Evolutionary conservation across 2,329 filamentous ascomycete species (phyloP).

Genomic region (Sarocladium brachiariae): DNA sequence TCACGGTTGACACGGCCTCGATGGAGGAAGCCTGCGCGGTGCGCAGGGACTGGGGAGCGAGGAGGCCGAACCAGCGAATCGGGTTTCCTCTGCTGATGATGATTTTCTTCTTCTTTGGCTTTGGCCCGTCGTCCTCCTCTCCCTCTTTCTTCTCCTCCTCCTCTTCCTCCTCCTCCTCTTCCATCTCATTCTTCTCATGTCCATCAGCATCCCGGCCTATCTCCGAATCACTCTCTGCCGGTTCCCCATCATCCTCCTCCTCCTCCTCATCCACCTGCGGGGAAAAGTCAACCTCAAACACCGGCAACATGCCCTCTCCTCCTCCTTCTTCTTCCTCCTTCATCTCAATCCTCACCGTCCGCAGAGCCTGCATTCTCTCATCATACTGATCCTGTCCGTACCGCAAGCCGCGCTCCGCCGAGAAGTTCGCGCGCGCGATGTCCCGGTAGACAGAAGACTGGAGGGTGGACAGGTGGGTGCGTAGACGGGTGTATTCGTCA

Average conservation of each 20-base stretch:
- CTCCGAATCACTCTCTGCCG: constrained; percentile 12
- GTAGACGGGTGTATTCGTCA: constrained; percentile 58
- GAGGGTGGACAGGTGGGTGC: constrained; percentile 42
- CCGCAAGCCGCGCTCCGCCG: constrained; percentile 52
- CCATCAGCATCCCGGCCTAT: not conserved
- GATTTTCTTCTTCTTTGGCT: constrained; percentile 9
- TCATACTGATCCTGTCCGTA: constrained; percentile 70
- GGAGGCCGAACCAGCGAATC: constrained; percentile 49
- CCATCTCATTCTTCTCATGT: too few relatives aligned
- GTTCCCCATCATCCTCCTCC: constrained; percentile 12
- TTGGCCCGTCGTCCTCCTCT: constrained; percentile 8
- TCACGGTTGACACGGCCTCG: constrained; percentile 45
- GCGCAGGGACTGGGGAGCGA: constrained; percentile 45
- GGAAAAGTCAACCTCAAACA: not conserved
- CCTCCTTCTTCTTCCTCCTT: constrained; percentile 11
- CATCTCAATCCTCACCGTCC: constrained; percentile 28
- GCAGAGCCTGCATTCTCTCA: constrained; percentile 60
- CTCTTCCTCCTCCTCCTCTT: constrained; percentile 10
- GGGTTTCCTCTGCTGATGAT: constrained; percentile 46
- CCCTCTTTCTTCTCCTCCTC: constrained; percentile 13
- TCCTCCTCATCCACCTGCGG: too few relatives aligned
- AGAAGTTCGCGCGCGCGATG: constrained; percentile 71
- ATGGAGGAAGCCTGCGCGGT: constrained; percentile 54
- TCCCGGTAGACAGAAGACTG: constrained; percentile 51
- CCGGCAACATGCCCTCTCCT: not conserved